Evolutionary conservation across 2,329 filamentous ascomycete genomes (phyloP).

Genomic region (Fusarium hostae): DNA sequence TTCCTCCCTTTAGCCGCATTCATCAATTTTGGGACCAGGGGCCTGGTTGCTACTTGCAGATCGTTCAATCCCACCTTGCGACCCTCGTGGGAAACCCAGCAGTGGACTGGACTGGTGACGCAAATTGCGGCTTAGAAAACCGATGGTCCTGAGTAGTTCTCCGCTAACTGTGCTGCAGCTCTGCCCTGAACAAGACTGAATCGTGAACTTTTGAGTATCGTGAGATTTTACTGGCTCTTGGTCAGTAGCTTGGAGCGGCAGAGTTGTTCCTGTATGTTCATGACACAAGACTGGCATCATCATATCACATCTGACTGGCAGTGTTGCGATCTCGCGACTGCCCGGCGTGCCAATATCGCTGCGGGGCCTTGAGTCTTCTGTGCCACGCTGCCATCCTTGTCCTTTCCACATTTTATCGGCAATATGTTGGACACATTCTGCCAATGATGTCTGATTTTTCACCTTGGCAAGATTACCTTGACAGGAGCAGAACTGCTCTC

Average conservation of each 20-base stretch:
- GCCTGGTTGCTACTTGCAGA: slow-evolving; percentile 44
- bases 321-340: slow-evolving; percentile 25
- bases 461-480: not conserved
- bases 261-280: slow-evolving; percentile 23
- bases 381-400: slow-evolving; percentile 35
- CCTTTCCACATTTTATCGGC: slow-evolving; percentile 23
- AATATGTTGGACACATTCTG: slow-evolving; percentile 3
- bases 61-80: slow-evolving; percentile 41
- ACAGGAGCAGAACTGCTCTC: not conserved
- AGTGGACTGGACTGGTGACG: slow-evolving; percentile 39
- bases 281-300: slow-evolving; percentile 47
- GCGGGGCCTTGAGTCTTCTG: slow-evolving; percentile 37
- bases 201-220: slow-evolving; percentile 7
- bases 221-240: slow-evolving; percentile 21
- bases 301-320: slow-evolving; percentile 34
- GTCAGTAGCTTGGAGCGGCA: slow-evolving; percentile 22
- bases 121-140: slow-evolving; percentile 31
- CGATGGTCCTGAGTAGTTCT: not conserved
- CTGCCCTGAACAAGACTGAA: slow-evolving; percentile 11
- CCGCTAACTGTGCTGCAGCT: slow-evolving; percentile 19
- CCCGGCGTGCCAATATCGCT: slow-evolving; percentile 37
- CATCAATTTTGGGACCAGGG: slow-evolving; percentile 36
- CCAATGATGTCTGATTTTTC: not conserved
- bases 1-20: slow-evolving; percentile 38
- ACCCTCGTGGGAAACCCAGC: slow-evolving; percentile 30